A percentile compares a stretch with the other conserved stretches of the same genome.
phyloP scores from a whole-genome alignment of 441 rosid genomes.

The Pelargonium australe region DNA sequence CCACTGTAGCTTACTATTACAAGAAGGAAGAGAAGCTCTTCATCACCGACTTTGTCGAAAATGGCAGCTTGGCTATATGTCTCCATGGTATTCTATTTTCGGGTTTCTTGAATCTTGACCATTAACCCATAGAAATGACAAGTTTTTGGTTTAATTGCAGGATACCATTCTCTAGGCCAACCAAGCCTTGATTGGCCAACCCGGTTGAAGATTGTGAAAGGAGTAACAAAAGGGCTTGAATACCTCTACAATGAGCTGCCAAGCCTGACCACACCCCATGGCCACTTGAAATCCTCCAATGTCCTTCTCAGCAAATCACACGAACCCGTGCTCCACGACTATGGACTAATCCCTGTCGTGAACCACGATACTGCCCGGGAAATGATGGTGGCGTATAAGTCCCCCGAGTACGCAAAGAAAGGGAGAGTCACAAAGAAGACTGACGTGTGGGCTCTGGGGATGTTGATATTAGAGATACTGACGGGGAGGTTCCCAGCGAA shows the following conservation, averaged over 20 bases:
- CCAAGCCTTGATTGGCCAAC: conserved; percentile 68
- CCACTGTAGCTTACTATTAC: conserved; percentile 66
- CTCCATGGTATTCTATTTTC: conserved; percentile 50
- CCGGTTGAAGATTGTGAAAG: conserved; percentile 62
- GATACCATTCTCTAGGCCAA: conserved; percentile 42
- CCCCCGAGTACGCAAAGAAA: neutral
- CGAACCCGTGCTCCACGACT: conserved; percentile 36
- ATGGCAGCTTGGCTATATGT: conserved; percentile 72
- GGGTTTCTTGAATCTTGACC: neutral
- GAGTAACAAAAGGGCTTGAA: conserved; percentile 61
- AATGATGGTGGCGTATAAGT: neutral
- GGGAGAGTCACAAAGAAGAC: neutral
- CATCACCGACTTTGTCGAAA: conserved; percentile 48
- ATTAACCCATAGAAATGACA: neutral
- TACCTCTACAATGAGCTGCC: conserved; percentile 70
- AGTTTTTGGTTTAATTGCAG: conserved; percentile 26
- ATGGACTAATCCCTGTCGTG: neutral
- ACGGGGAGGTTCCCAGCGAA: neutral
- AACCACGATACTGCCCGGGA: neutral
- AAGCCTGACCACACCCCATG: conserved; percentile 55
- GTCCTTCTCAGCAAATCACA: conserved; percentile 53
- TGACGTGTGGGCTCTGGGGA: neutral
- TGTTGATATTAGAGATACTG: neutral
- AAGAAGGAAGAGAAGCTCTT: conserved; percentile 86
- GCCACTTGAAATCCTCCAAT: conserved; percentile 90